phyloP scores from a whole-genome alignment of 768 basidiomycete species.

The Psilocybe subaeruginosa region DNA sequence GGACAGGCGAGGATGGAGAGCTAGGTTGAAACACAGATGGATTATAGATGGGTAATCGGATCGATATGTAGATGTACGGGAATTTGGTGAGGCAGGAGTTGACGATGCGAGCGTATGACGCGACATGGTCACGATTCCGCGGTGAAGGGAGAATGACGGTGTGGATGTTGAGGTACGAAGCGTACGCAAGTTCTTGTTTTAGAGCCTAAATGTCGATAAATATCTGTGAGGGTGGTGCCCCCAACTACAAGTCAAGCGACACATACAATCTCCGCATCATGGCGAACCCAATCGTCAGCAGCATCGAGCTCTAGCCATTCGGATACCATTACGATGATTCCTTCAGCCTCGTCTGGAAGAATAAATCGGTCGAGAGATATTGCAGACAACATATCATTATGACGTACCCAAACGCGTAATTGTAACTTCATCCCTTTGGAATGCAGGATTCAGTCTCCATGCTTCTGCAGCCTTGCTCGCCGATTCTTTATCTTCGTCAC shows the following conservation, averaged over 20 bases:
- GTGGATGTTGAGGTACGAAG: slow-evolving; percentile 87
- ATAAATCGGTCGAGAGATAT: not conserved
- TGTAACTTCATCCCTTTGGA: slow-evolving; percentile 84
- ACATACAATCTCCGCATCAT: slow-evolving; percentile 92
- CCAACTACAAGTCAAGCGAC: slow-evolving; percentile 15
- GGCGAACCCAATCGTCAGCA: slow-evolving; percentile 89
- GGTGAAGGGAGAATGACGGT: slow-evolving; percentile 90
- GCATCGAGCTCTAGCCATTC: slow-evolving; percentile 97
- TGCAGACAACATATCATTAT: slow-evolving; percentile 8
- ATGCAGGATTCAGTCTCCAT: slow-evolving; percentile 86
- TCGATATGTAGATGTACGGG: slow-evolving; percentile 78
- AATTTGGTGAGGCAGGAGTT: slow-evolving; percentile 72
- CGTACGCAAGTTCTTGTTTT: slow-evolving; percentile 90
- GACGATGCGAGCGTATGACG: slow-evolving; percentile 93
- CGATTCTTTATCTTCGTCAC: slow-evolving; percentile 38
- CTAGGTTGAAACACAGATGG: slow-evolving; percentile 35
- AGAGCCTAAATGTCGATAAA: slow-evolving; percentile 63
- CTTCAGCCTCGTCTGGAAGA: slow-evolving; percentile 69
- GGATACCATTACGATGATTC: slow-evolving; percentile 76
- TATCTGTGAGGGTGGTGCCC: not conserved
- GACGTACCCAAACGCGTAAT: slow-evolving; percentile 85
- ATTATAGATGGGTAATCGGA: slow-evolving; percentile 84
- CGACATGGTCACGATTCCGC: slow-evolving; percentile 76
- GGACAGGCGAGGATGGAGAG: slow-evolving; percentile 8
- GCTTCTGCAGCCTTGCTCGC: slow-evolving; percentile 73